Base-by-base conservation (phyloP, 768 basidiomycete genomes). In the Podaxis carcinomalis region DNA sequence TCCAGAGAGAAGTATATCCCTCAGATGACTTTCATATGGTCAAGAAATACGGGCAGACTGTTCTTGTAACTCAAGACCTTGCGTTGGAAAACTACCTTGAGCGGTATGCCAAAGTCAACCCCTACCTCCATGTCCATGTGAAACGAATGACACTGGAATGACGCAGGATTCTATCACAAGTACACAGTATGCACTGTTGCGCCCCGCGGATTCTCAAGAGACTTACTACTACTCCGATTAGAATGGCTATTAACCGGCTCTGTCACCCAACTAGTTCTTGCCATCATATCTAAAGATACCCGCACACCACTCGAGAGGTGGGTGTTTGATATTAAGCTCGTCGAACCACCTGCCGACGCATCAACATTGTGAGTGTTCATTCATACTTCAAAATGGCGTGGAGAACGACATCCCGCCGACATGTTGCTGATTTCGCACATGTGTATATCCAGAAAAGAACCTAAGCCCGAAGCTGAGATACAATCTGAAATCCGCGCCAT, bases 11-110 rank as follows among this genome's bases (percentile, higher is more conserved):
- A 61, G 91, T 99, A 19, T 99, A 98, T 72, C 97, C 97, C 2
- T 88, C 93, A 0, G 97, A 98, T 73, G 97, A 99, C 77, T 99
- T 99, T 72, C 90, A 93, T 70, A 95, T 97, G 93, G 96, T 99
- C 62, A 99, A 98, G 75, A 99, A 98, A 73, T 99, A 98, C 66
- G 96, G 97, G 0, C 88, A 98, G 70, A 95, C 93, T 0, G 92
- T 99, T 56, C 82, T 98, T 25, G 90, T 98, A 5, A 97, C 95
- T 0, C 90, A 95, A 65, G 96, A 99, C 66, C 86, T 95, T 51
- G 90, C 90, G 3, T 77, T 99, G 51, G 93, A 98, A 70, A 92
- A 89, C 69, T 98, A 99, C 70, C 83, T 98, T n/a, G 87, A 90
- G 57, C 85, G 85, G 90, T 90, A 66, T 28, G 73, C 25, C 10